Percentiles rank a stretch among this genome's conserved stretches.
phyloP scores from a whole-genome alignment of 768 basidiomycete genomes.

The Pisolithus albus region DNA sequence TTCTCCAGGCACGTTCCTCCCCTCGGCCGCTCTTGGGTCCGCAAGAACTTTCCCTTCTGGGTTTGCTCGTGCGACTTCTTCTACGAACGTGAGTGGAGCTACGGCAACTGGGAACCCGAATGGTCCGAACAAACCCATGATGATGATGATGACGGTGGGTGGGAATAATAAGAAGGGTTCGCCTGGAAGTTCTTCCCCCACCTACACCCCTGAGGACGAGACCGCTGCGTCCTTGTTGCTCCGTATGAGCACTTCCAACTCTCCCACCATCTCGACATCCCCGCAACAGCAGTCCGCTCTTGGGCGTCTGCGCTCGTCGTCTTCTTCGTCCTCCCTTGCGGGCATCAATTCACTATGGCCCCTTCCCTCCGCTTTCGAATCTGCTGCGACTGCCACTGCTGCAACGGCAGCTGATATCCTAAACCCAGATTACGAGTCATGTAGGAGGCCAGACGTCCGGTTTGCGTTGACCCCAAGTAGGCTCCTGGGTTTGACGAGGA shows the following conservation, averaged over 20 bases:
- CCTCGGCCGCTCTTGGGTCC: neutral
- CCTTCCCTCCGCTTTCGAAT: neutral
- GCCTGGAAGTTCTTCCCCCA: slow-evolving; percentile 19
- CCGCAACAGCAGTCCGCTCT: slow-evolving; percentile 8
- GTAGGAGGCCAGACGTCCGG: neutral
- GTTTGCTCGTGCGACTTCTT: neutral
- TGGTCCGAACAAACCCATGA: slow-evolving; percentile 19
- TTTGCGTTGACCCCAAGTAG: slow-evolving; percentile 23
- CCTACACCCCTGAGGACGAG: slow-evolving; percentile 54
- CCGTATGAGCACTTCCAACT: slow-evolving; percentile 44
- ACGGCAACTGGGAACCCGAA: neutral
- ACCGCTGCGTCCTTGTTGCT: slow-evolving; percentile 60
- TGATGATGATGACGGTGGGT: slow-evolving; percentile 18
- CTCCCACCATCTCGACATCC: neutral
- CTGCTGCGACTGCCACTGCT: too few relatives aligned
- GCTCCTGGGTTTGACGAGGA: slow-evolving; percentile 14
- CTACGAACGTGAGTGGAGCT: neutral
- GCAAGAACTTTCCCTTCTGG: neutral
- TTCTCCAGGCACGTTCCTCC: slow-evolving; percentile 21
- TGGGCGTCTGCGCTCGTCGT: neutral
- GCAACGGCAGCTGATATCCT: neutral
- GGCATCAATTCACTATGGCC: neutral
- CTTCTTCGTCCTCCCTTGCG: neutral
- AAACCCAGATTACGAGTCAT: neutral
- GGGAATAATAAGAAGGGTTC: slow-evolving; percentile 12